Evolutionary conservation across 2,329 filamentous ascomycete genomes (phyloP), one percentile per base, ranked within the genome.

Genomic region (Penicillium capsulatum): DNA sequence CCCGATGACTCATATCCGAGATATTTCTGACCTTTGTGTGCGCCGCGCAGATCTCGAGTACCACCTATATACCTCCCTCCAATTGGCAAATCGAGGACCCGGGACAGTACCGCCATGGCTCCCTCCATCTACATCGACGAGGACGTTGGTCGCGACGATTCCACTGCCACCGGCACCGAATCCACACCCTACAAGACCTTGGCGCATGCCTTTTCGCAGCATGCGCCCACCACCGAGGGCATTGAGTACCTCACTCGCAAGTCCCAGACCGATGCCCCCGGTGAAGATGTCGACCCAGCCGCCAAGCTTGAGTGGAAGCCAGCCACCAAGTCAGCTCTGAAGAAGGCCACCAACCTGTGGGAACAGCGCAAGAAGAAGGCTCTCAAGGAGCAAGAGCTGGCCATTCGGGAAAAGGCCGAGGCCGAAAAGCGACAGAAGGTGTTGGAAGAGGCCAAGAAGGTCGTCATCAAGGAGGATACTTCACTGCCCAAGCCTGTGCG

Each of bases 281-380:
- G 70, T 39, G 74, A 76, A 52, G 76, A 76, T 60, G 81, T 80
- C 47, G 85, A 87, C 55, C 74, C 76, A 48, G 72, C 75, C 38
- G 75, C 75, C 38, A 76, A 79, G 50, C 67, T 83, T 49, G 76
- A 80, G 54, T 95, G 84, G 84, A 91, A 90, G 70, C 81, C 84
- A 39, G 84, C 81, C 14, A 83, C 85, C 45, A 94, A 92, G 72
- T 85, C 84, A 44, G 87, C 86, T 15, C 66, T 88, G 61, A 95
- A 94, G 74, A 94, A 94, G 70, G 85, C 84, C 3, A 79, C 80
- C 70, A 82, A 81, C 64, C 80, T 81, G 49, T 80, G 80, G 50
- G 85, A 88, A 52, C 74, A 76, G 49, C 80, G 86, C 66, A 85
- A 87, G 77, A 90, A 88, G 76, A 94, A 94, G 75, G 76, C 84